A percentile compares a stretch with the other conserved stretches of the same genome.
These are phyloP conservation scores for Hypoxylon sp. DNA, from an alignment of 2,329 filamentous ascomycete species.

Conservation along the genomic window DNA sequence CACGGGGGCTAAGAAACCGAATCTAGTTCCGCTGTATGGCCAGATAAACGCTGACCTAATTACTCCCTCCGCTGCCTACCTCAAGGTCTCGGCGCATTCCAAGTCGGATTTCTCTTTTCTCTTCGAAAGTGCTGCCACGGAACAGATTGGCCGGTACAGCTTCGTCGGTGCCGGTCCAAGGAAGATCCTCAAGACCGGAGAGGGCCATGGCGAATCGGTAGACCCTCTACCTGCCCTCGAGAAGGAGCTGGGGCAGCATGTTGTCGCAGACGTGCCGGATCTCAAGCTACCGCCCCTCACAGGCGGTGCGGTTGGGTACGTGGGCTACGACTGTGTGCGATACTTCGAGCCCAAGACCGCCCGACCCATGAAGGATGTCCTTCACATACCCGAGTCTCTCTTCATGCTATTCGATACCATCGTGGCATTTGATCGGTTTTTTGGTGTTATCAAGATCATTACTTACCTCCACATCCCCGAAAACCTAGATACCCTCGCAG, in stretches of 20 bases:
- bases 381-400: constrained; percentile 89
- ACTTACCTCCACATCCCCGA: constrained; percentile 83
- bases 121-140: constrained; percentile 94
- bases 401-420: constrained; percentile 99
- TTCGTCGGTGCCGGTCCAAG: constrained; percentile 86
- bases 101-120: constrained; percentile 87
- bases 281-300: constrained; percentile 86
- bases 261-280: constrained; percentile 85
- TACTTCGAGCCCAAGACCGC: constrained; percentile 99
- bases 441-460: constrained; percentile 90
- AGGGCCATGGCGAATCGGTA: constrained; percentile 83
- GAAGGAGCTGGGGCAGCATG: constrained; percentile 79
- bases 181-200: constrained; percentile 89
- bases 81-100: constrained; percentile 85
- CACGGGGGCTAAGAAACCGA: constrained; percentile 61
- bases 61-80: constrained; percentile 93
- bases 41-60: constrained; percentile 92
- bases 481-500: constrained; percentile 65
- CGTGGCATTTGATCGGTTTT: constrained; percentile 94
- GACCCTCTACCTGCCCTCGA: constrained; percentile 89
- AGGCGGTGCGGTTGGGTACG: constrained; percentile 94
- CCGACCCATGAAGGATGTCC: constrained; percentile 85
- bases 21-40: constrained; percentile 83
- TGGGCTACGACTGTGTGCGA: constrained; percentile 95
- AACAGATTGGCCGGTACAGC: constrained; percentile 93